Evolutionary conservation across 2,329 filamentous ascomycete genomes (phyloP).

Genomic region (Zymoseptoria ardabiliae): DNA sequence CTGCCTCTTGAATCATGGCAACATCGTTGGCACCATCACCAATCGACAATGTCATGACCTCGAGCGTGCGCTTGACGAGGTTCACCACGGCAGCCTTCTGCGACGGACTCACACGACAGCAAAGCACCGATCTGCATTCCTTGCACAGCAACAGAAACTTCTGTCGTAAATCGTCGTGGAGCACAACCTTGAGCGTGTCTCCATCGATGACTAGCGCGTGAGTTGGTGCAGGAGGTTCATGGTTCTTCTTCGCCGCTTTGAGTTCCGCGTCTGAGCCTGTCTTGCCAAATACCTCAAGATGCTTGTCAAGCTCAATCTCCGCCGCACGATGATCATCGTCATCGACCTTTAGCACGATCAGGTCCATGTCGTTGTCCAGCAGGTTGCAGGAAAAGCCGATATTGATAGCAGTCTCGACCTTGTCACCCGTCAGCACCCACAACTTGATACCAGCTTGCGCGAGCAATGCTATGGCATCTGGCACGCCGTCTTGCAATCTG

Average conservation of each 20-base stretch:
- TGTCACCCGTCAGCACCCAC: slow-evolving; percentile 97
- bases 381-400: slow-evolving; percentile 99
- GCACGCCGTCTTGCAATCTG: slow-evolving; percentile 90
- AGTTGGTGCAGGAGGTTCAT: slow-evolving; percentile 77
- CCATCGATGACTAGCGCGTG: slow-evolving; percentile 94
- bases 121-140: slow-evolving; percentile 91
- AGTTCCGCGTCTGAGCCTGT: slow-evolving; percentile 83
- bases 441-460: slow-evolving; percentile 94
- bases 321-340: slow-evolving; percentile 61
- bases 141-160: slow-evolving; percentile 95
- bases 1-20: slow-evolving; percentile 95
- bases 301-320: slow-evolving; percentile 64
- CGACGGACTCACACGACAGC: slow-evolving; percentile 91
- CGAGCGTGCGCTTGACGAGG: slow-evolving; percentile 89
- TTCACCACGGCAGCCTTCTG: slow-evolving; percentile 96
- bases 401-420: slow-evolving; percentile 98
- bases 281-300: slow-evolving; percentile 66
- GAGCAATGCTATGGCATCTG: slow-evolving; percentile 86
- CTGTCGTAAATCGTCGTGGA: slow-evolving; percentile 75
- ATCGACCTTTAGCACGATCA: slow-evolving; percentile 80
- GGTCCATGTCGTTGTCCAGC: slow-evolving; percentile 94
- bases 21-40: slow-evolving; percentile 94
- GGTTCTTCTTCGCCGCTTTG: slow-evolving; percentile 67
- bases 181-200: slow-evolving; percentile 80
- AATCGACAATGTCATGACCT: slow-evolving; percentile 92